Conservation (phyloP, 768 basidiomycete genomes). For the Lactarius quietus region DNA sequence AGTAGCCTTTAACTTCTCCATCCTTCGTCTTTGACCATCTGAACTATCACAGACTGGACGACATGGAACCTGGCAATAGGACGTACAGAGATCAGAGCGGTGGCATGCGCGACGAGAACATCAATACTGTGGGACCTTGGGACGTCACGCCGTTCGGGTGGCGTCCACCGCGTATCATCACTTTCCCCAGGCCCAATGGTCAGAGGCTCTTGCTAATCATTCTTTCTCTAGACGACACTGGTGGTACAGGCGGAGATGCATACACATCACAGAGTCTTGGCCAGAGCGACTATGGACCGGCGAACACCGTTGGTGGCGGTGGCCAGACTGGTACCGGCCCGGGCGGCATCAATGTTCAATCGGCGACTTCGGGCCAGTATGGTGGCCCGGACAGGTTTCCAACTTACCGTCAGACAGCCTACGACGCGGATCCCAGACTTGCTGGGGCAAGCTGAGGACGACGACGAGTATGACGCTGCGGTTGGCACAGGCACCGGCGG, state of each 20-base stretch:
- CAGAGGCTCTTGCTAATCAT: background rate
- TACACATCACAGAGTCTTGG: conserved; percentile 4
- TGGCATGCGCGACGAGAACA: background rate
- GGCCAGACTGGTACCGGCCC: background rate
- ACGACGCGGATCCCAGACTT: too few species aligned
- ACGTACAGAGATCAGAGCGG: conserved; percentile 1
- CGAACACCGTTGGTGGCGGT: too few species aligned
- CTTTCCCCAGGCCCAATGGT: background rate
- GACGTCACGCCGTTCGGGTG: background rate
- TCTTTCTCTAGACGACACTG: background rate
- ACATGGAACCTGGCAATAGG: conserved; percentile 15
- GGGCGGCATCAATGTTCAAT: background rate
- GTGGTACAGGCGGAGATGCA: background rate
- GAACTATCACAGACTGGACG: too few species aligned
- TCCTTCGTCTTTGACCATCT: background rate
- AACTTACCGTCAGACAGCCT: too few species aligned
- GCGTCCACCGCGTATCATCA: background rate
- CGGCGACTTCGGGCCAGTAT: too few species aligned
- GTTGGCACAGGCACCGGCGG: too few species aligned
- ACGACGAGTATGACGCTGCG: too few species aligned
- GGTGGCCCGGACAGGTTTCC: too few species aligned
- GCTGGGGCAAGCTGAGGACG: too few species aligned
- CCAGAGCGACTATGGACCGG: background rate
- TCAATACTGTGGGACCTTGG: background rate
- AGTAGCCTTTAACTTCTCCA: background rate